Percentiles rank a stretch among this genome's conserved stretches.
These are phyloP conservation scores for Citrullus mucosospermus DNA, from an alignment of 306 rosid genomes.

Conservation along the genomic window DNA sequence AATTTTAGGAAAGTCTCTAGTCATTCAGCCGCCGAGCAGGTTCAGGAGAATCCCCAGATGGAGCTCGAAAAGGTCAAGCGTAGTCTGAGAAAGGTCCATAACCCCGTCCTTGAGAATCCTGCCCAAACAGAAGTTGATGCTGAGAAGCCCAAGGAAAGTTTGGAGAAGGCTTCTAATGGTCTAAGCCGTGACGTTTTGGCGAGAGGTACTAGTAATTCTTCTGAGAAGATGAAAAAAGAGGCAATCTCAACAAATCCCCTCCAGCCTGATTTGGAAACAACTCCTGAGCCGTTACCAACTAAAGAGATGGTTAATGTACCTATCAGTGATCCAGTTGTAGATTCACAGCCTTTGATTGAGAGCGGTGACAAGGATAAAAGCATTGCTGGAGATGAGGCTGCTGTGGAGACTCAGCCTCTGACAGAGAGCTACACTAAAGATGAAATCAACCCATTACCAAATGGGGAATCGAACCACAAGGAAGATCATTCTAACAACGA, in stretches of 20 bases:
- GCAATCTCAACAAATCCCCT: slow-evolving; percentile 11
- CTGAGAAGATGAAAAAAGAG: slow-evolving; percentile 48
- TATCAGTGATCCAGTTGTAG: slow-evolving; percentile 31
- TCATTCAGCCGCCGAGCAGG: slow-evolving; percentile 45
- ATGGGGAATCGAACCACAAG: slow-evolving; percentile 48
- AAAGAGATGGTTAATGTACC: slow-evolving; percentile 36
- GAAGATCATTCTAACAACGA: slow-evolving; percentile 53
- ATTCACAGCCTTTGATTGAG: slow-evolving; percentile 40
- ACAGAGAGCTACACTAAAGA: slow-evolving; percentile 32
- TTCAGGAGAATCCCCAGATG: slow-evolving; percentile 70
- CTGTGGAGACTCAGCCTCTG: slow-evolving; percentile 28
- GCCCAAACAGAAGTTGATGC: slow-evolving; percentile 40
- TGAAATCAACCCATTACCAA: slow-evolving; percentile 32
- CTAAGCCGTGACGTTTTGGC: slow-evolving; percentile 27
- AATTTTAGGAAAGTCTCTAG: slow-evolving; percentile 42
- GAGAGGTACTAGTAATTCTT: slow-evolving; percentile 16
- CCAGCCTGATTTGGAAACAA: slow-evolving; percentile 37
- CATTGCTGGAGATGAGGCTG: slow-evolving; percentile 28
- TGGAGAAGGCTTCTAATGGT: slow-evolving; percentile 39
- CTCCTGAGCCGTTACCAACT: slow-evolving; percentile 27
- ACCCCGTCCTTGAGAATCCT: slow-evolving; percentile 58
- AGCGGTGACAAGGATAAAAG: slow-evolving; percentile 32
- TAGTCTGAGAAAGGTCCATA: slow-evolving; percentile 83
- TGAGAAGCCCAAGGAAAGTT: slow-evolving; percentile 34
- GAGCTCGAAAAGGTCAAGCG: slow-evolving; percentile 96